Conservation (phyloP, 108 stramenopile species). For the Cyclotella sp. region DNA sequence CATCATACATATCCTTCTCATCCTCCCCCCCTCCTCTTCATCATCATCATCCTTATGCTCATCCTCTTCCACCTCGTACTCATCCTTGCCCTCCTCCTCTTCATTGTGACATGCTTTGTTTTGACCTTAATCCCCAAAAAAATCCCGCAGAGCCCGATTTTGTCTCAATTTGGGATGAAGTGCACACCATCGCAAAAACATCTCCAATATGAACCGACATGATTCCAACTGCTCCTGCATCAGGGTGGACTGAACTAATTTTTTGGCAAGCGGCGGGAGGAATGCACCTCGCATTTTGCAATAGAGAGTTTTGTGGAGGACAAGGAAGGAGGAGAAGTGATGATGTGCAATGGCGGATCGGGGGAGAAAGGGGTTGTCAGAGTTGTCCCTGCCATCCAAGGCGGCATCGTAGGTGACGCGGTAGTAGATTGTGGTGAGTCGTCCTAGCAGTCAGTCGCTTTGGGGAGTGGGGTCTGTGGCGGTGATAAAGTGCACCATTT, state of each 20-base stretch:
- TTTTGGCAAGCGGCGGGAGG: constrained; percentile 90
- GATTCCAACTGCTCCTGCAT: constrained; percentile 68
- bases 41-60: no score
- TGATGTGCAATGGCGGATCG: constrained; percentile 61
- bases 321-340: constrained; percentile 92
- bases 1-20: no score
- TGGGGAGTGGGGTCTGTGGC: constrained; percentile 42
- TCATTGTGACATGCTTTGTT: no score
- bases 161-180: constrained; percentile 74
- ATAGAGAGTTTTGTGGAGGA: constrained; percentile 78
- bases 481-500: constrained; percentile 31
- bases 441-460: constrained; percentile 41
- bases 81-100: background rate
- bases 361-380: constrained; percentile 10
- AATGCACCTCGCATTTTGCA: constrained; percentile 87
- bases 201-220: constrained; percentile 77
- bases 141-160: constrained; percentile 68
- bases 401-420: constrained; percentile 36
- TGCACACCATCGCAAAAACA: constrained; percentile 73
- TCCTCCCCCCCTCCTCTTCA: no score
- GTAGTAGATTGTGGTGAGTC: constrained; percentile 34
- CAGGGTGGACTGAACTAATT: constrained; percentile 66
- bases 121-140: constrained; percentile 66
- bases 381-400: background rate
- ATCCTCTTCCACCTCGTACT: no score